A percentile compares a stretch with the other conserved stretches of the same genome.
Conservation (phyloP, 371 early-diverging fungal species). For the Coemansia sp. region DNA sequence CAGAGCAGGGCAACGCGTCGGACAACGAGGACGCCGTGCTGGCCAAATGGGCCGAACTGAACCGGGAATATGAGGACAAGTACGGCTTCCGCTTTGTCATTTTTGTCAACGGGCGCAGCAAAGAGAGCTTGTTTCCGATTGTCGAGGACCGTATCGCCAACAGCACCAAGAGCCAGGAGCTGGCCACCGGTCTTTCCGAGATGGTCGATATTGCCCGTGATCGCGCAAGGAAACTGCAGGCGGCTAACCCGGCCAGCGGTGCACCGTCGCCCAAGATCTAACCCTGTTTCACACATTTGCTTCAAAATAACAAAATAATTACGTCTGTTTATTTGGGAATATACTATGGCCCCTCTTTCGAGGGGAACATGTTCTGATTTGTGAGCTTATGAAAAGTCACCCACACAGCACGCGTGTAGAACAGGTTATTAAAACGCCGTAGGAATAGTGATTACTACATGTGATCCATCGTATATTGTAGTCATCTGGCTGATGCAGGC, state of each 20-base stretch:
- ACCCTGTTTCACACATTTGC: background rate
- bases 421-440: no score
- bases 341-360: no score
- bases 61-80: slow-evolving; percentile 72
- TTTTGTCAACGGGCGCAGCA: slow-evolving; percentile 81
- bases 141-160: slow-evolving; percentile 64
- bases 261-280: slow-evolving; percentile 22
- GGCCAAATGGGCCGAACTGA: slow-evolving; percentile 63
- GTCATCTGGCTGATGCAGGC: slow-evolving; percentile 37
- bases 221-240: slow-evolving; percentile 64
- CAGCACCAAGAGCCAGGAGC: slow-evolving; percentile 56
- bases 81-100: slow-evolving; percentile 89
- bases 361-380: no score
- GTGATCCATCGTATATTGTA: slow-evolving; percentile 11
- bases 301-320: no score
- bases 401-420: no score
- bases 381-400: no score
- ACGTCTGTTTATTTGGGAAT: slow-evolving; percentile 9
- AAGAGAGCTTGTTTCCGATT: slow-evolving; percentile 69
- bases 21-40: slow-evolving; percentile 53
- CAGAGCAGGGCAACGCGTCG: slow-evolving; percentile 67
- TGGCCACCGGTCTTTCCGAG: slow-evolving; percentile 62
- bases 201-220: slow-evolving; percentile 79
- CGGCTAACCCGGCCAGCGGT: background rate
- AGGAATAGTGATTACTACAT: slow-evolving; percentile 21